Percentiles rank a stretch among this genome's conserved stretches.
Evolutionary conservation across 2,329 filamentous ascomycete genomes (phyloP).

Genomic region (Aspergillus novoparasiticus): DNA sequence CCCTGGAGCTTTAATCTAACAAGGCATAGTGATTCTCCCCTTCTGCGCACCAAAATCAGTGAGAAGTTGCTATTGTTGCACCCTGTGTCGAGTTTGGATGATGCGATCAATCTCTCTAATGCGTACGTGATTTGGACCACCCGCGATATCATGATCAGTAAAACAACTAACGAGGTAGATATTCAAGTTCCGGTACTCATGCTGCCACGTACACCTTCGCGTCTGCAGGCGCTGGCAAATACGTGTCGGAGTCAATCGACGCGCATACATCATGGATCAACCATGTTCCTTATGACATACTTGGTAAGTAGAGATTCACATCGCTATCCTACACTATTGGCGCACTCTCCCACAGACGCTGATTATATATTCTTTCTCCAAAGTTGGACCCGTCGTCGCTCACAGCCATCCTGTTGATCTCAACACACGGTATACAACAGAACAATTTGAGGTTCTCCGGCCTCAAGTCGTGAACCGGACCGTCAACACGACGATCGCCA

Average conservation of each 20-base stretch:
- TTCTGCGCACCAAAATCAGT: conserved; percentile 44
- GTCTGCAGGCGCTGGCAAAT: conserved; percentile 55
- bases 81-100: conserved; percentile 54
- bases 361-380: neutral
- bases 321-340: too few species aligned
- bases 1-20: conserved; percentile 16
- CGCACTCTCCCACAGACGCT: neutral
- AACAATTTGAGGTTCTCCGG: conserved; percentile 49
- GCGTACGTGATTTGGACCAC: conserved; percentile 24
- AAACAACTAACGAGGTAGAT: neutral
- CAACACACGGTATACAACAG: conserved; percentile 44
- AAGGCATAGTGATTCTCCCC: conserved; percentile 19
- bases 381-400: conserved; percentile 27
- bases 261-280: conserved; percentile 58
- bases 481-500: conserved; percentile 14
- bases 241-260: conserved; percentile 59
- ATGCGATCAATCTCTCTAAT: conserved; percentile 54
- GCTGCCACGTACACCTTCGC: conserved; percentile 59
- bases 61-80: conserved; percentile 51
- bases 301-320: conserved; percentile 38
- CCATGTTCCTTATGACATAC: conserved; percentile 58
- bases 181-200: conserved; percentile 31
- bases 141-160: neutral
- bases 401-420: conserved; percentile 42
- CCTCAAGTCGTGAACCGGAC: conserved; percentile 45